Conservation (phyloP, 371 early-diverging fungal genomes). For the Mortierella sp. region DNA sequence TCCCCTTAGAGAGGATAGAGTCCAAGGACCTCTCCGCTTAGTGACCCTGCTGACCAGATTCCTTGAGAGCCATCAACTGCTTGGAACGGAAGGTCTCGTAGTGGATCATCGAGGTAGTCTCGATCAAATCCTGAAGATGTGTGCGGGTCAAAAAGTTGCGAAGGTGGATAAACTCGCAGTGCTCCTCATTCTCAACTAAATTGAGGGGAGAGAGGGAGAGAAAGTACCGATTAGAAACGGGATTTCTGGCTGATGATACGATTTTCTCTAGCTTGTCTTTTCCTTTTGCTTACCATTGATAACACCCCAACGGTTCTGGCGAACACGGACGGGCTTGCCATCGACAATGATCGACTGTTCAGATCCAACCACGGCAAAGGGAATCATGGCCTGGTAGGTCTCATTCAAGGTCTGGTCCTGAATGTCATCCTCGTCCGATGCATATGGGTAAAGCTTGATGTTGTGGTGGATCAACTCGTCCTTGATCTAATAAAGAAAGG, state of each 20-base stretch:
- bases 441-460: conserved; percentile 86
- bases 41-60: conserved; percentile 52
- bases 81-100: conserved; percentile 88
- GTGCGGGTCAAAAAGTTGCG: conserved; percentile 85
- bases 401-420: conserved; percentile 74
- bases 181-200: conserved; percentile 64
- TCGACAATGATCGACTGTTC: conserved; percentile 80
- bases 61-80: conserved; percentile 82
- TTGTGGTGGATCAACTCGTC: conserved; percentile 91
- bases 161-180: conserved; percentile 77
- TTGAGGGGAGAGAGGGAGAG: background rate
- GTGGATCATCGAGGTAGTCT: conserved; percentile 82
- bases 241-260: no score
- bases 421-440: conserved; percentile 78
- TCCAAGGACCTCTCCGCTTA: background rate
- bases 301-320: conserved; percentile 69
- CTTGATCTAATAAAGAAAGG: conserved; percentile 60
- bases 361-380: conserved; percentile 85
- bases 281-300: conserved; percentile 53
- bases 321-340: conserved; percentile 72
- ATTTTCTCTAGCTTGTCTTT: no score
- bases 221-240: background rate
- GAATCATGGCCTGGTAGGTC: conserved; percentile 74
- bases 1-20: no score
- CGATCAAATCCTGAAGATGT: conserved; percentile 82